Base-by-base conservation (phyloP, 2,329 filamentous ascomycete species). In the Cladosporium halotolerans region DNA sequence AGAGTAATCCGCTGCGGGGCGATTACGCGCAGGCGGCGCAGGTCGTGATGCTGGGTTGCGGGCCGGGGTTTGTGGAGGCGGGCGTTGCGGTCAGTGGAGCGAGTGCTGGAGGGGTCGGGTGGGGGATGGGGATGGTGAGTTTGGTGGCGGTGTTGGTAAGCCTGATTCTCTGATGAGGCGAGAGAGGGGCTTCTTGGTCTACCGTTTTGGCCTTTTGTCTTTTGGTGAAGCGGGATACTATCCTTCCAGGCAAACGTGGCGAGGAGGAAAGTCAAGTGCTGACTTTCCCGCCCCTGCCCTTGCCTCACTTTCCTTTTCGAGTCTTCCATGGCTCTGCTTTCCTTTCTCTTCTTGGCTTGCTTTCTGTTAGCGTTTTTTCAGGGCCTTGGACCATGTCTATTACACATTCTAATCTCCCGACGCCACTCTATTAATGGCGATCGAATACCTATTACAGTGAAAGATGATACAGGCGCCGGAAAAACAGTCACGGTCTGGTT, bases 21-120 rank as follows among this genome's bases (percentile, higher is more conserved):
- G 87, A 84, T 0, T 97, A 96, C 67, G 71, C 78, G 5, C 63
- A 73, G 9, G 89, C 90, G 0, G 91, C 92, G 0, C 71, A 79
- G 57, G 80, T 86, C 62, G 78, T 97, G 48, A 86, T 96, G 64
- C 74, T 81, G 9, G 76, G 65, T 9, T 85, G 82, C 61, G 82
- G 82, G 1, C 71, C 74, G 1, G 67, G 62, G 1, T 85, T 83
- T 60, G 77, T 63, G 11, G 51, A 61, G 39, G 49, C 59, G 13
- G 45, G 45, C 31, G 45, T 54, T 36, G 45, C 44, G 3, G 19
- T 10, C 14, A 43, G 39, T 31, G 52, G 23, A 28, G 43, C 50
- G 23, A 36, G 39, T 31, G 19, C 41, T 9, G 40, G 41, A 36
- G 33, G 18, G 8, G 6, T 14, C n/a, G 18, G 18, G 10, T 38